Percentiles rank a stretch among this genome's conserved stretches.
phyloP scores from a whole-genome alignment of 495 filamentous ascomycete genomes.

The Xylaria curta region DNA sequence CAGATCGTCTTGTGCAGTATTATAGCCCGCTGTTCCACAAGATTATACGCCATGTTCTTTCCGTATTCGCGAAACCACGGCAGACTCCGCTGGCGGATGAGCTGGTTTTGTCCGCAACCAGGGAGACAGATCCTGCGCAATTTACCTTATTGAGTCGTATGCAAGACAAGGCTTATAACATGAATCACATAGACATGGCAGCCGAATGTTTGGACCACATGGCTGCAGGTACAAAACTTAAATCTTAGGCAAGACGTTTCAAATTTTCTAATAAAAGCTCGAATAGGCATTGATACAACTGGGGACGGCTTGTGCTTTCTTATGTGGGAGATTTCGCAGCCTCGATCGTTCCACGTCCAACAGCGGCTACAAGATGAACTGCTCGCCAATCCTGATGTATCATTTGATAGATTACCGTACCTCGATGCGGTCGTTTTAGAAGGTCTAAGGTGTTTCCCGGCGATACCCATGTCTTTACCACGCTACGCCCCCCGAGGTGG shows the following conservation, averaged over 20 bases:
- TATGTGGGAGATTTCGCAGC: conserved; percentile 70
- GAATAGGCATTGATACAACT: conserved; percentile 67
- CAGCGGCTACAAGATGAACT: conserved; percentile 57
- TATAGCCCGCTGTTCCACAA: conserved; percentile 50
- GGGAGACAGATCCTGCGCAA: conserved; percentile 41
- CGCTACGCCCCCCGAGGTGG: conserved; percentile 64
- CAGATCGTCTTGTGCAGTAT: conserved; percentile 52
- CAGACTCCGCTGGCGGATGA: conserved; percentile 54
- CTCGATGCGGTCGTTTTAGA: conserved; percentile 69
- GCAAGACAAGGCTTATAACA: conserved; percentile 31
- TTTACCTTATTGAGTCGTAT: conserved; percentile 56
- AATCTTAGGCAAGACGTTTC: too few relatives aligned
- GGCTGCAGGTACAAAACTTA: conserved; percentile 46
- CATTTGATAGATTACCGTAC: conserved; percentile 61
- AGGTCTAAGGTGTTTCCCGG: conserved; percentile 62
- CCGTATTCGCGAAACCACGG: conserved; percentile 50
- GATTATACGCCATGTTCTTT: conserved; percentile 46
- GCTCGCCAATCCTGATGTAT: conserved; percentile 34
- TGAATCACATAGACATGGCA: conserved; percentile 51
- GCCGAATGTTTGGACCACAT: conserved; percentile 59
- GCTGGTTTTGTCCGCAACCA: conserved; percentile 48
- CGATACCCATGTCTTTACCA: conserved; percentile 72
- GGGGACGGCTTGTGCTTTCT: conserved; percentile 69
- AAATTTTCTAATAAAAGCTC: too few relatives aligned
- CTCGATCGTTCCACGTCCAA: conserved; percentile 54